A percentile compares a stretch with the other conserved stretches of the same genome.
phyloP scores from a whole-genome alignment of 1,139 yeast genomes.

The Debaryomyces sp. region DNA sequence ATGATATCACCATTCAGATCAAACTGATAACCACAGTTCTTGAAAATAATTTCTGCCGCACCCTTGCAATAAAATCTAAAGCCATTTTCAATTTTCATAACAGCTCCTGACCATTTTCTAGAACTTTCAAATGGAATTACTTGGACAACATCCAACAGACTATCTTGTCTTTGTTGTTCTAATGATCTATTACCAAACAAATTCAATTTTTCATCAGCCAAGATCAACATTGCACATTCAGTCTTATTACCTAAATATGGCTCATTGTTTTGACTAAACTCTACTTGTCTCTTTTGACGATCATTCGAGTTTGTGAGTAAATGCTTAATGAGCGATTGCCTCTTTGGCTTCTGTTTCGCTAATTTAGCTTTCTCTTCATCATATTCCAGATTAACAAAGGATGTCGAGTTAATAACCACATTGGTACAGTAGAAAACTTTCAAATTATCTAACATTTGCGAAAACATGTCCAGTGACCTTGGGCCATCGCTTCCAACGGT shows the following conservation, averaged over 20 bases:
- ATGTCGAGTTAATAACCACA: slow-evolving; percentile 80
- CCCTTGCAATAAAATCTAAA: slow-evolving; percentile 81
- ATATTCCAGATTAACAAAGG: slow-evolving; percentile 68
- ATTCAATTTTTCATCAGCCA: slow-evolving; percentile 63
- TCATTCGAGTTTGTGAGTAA: slow-evolving; percentile 16
- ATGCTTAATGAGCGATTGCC: slow-evolving; percentile 25
- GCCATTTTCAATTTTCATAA: slow-evolving; percentile 51
- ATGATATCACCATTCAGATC: slow-evolving; percentile 19
- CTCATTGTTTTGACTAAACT: slow-evolving; percentile 41
- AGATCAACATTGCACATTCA: slow-evolving; percentile 80
- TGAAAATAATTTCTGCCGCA: slow-evolving; percentile 86
- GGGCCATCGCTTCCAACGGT: slow-evolving; percentile 30
- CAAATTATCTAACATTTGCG: slow-evolving; percentile 32
- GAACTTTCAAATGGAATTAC: slow-evolving; percentile 89
- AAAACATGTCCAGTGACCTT: slow-evolving; percentile 35
- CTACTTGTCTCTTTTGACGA: slow-evolving; percentile 17
- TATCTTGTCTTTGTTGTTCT: slow-evolving; percentile 41
- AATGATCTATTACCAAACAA: slow-evolving; percentile 43
- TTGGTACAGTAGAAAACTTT: slow-evolving; percentile 55
- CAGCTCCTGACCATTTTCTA: slow-evolving; percentile 89
- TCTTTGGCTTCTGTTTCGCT: slow-evolving; percentile 34
- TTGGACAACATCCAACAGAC: slow-evolving; percentile 54
- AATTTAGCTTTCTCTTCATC: slow-evolving; percentile 36
- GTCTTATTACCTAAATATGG: slow-evolving; percentile 91
- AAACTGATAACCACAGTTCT: slow-evolving; percentile 52